Percentiles rank a stretch among this genome's conserved stretches.
These are phyloP conservation scores for Nepenthes mirabilis DNA, from an alignment of 148 eudicot species.

Conservation along the genomic window DNA sequence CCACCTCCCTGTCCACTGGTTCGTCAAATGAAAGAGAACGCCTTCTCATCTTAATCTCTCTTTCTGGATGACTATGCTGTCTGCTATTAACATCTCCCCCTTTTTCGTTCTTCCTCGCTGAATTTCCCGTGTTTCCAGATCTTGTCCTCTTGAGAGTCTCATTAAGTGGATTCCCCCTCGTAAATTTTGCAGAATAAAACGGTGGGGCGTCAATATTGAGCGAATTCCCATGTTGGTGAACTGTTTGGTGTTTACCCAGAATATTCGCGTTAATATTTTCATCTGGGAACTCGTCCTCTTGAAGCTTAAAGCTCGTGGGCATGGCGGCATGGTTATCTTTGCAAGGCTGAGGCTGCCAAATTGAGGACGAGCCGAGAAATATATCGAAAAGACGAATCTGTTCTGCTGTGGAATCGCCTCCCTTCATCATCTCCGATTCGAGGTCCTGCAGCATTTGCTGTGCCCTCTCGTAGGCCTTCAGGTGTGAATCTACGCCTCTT, in stretches of 20 bases:
- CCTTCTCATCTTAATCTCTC: conserved; percentile 60
- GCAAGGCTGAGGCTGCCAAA: conserved; percentile 99
- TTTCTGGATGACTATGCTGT: conserved; percentile 14
- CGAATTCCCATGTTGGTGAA: conserved; percentile 19
- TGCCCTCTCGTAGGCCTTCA: conserved; percentile 94
- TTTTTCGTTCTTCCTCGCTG: conserved; percentile 6
- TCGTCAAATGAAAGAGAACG: conserved; percentile 36
- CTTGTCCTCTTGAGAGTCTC: conserved; percentile 87
- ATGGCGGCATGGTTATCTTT: conserved; percentile 26
- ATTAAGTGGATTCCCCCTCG: conserved; percentile 12
- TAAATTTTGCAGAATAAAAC: conserved; percentile 34
- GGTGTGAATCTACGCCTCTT: conserved; percentile 84
- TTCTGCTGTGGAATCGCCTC: conserved; percentile 47
- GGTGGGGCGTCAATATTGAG: conserved; percentile 68
- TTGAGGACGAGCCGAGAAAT: conserved; percentile 69
- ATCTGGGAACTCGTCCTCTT: conserved; percentile 38
- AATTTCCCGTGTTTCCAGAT: conserved; percentile 32
- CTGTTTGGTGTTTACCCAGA: not conserved
- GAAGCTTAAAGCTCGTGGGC: conserved; percentile 3
- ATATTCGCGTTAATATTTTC: conserved; percentile 30
- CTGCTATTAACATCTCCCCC: conserved; percentile 16
- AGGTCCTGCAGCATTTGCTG: conserved; percentile 86
- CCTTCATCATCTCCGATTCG: conserved; percentile 80
- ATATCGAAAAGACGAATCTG: conserved; percentile 71
- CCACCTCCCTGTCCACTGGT: conserved; percentile 18